A percentile compares a stretch with the other conserved stretches of the same genome.
phyloP scores from a whole-genome alignment of 129 eudicot genomes.

The Cynara cardunculus region DNA sequence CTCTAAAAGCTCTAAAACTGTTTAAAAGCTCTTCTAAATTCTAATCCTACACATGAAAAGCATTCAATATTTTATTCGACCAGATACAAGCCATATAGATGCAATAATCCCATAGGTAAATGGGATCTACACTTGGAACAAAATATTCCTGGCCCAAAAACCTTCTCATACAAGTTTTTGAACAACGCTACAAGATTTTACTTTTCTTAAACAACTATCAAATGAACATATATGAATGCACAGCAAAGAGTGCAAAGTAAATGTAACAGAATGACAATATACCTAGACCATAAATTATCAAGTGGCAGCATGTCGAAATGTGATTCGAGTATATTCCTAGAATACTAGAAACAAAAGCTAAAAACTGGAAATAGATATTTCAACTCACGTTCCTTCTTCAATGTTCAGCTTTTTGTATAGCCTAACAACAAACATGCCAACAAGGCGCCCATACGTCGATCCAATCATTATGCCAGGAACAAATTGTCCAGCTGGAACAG shows the following conservation, averaged over 20 bases:
- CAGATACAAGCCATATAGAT: no score
- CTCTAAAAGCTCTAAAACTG: no score
- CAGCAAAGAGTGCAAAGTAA: neutral
- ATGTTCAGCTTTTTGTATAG: slow-evolving; percentile 74
- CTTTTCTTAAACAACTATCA: neutral
- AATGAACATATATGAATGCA: neutral
- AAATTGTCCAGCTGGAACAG: slow-evolving; percentile 99
- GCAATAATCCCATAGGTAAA: no score
- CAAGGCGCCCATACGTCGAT: slow-evolving; percentile 98
- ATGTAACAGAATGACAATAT: neutral
- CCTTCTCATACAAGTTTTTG: neutral
- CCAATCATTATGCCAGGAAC: slow-evolving; percentile 99
- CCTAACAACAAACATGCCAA: slow-evolving; percentile 93
- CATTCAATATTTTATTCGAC: no score
- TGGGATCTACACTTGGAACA: no score
- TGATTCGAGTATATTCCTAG: neutral
- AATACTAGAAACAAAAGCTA: neutral
- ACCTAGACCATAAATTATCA: neutral
- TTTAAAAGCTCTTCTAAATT: no score
- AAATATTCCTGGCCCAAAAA: no score
- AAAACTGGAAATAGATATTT: neutral
- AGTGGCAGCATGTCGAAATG: neutral
- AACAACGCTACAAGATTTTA: neutral
- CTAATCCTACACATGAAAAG: no score
- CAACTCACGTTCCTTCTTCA: slow-evolving; percentile 98